Percentiles rank a stretch among this genome's conserved stretches.
Evolutionary conservation across 805 yeast species (phyloP).

Genomic region (Komagataella phaffii): DNA sequence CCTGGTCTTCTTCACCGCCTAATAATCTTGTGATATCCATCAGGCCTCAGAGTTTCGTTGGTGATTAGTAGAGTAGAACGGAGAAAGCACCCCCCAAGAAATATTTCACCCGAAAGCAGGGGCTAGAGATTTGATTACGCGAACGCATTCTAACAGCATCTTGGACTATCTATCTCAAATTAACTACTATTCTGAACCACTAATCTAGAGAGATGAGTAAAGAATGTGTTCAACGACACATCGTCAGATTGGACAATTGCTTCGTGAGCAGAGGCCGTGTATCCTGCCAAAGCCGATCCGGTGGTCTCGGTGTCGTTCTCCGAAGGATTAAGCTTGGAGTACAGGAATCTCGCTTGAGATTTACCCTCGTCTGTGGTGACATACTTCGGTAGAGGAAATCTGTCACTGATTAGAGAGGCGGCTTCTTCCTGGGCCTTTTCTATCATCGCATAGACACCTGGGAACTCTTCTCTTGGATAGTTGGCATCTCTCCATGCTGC

Average conservation of each 20-base stretch:
- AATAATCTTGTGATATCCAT: background rate
- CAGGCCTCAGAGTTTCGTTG: background rate
- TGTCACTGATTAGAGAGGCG: slow-evolving; percentile 75
- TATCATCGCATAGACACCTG: slow-evolving; percentile 71
- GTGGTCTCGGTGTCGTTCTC: slow-evolving; percentile 38
- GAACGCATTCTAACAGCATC: background rate
- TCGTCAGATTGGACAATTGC: slow-evolving; percentile 91
- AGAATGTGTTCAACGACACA: slow-evolving; percentile 86
- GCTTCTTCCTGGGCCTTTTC: slow-evolving; percentile 90
- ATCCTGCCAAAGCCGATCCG: slow-evolving; percentile 36
- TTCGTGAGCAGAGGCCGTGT: slow-evolving; percentile 22
- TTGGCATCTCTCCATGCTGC: slow-evolving; percentile 96
- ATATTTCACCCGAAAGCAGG: background rate
- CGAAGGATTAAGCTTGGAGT: slow-evolving; percentile 91
- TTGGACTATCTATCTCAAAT: background rate
- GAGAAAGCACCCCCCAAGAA: background rate
- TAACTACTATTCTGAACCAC: slow-evolving; percentile 40
- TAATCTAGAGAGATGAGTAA: slow-evolving; percentile 86
- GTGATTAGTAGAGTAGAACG: background rate
- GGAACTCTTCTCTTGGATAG: slow-evolving; percentile 86
- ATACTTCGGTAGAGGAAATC: slow-evolving; percentile 96
- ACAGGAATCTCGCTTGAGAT: slow-evolving; percentile 93
- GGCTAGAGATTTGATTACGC: background rate
- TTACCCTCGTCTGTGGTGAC: slow-evolving; percentile 98
- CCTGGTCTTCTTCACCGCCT: background rate